Evolutionary conservation across 2,329 filamentous ascomycete species (phyloP).

Genomic region (Neocatenulostroma microsporum): DNA sequence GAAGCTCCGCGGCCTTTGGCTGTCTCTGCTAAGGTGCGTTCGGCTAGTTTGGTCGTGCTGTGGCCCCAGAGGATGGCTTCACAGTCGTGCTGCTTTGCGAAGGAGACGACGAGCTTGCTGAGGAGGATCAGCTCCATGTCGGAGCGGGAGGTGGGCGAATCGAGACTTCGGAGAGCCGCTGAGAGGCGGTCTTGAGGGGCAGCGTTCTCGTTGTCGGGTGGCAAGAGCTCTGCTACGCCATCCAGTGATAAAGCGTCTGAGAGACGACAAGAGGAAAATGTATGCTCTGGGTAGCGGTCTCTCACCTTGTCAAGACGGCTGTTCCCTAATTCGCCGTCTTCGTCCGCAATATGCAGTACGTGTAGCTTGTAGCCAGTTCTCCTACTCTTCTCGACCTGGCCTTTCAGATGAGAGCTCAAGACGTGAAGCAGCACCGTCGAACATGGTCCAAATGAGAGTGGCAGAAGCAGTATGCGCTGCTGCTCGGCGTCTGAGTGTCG

Average conservation of each 20-base stretch:
- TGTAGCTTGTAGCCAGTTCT: slow-evolving; percentile 61
- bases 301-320: slow-evolving; percentile 34
- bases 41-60: slow-evolving; percentile 80
- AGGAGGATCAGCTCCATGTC: slow-evolving; percentile 67
- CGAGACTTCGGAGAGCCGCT: background rate
- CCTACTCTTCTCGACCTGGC: slow-evolving; percentile 57
- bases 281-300: slow-evolving; percentile 57
- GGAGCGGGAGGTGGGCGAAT: slow-evolving; percentile 60
- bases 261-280: slow-evolving; percentile 57
- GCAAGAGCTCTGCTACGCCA: slow-evolving; percentile 6
- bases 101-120: slow-evolving; percentile 61
- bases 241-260: slow-evolving; percentile 43
- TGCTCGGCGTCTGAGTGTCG: slow-evolving; percentile 36
- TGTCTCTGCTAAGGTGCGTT: slow-evolving; percentile 75
- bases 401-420: slow-evolving; percentile 60
- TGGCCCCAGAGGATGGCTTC: slow-evolving; percentile 72
- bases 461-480: slow-evolving; percentile 58
- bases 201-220: background rate
- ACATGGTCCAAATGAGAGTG: slow-evolving; percentile 74
- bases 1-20: slow-evolving; percentile 84
- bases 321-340: slow-evolving; percentile 17
- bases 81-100: slow-evolving; percentile 54
- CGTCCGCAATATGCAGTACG: slow-evolving; percentile 38
- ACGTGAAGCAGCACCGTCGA: slow-evolving; percentile 71
- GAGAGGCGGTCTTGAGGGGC: background rate